Percentiles rank a stretch among this genome's conserved stretches.
Conservation (phyloP, 73 alveolate species). For the Paramecium sexaurelia region DNA sequence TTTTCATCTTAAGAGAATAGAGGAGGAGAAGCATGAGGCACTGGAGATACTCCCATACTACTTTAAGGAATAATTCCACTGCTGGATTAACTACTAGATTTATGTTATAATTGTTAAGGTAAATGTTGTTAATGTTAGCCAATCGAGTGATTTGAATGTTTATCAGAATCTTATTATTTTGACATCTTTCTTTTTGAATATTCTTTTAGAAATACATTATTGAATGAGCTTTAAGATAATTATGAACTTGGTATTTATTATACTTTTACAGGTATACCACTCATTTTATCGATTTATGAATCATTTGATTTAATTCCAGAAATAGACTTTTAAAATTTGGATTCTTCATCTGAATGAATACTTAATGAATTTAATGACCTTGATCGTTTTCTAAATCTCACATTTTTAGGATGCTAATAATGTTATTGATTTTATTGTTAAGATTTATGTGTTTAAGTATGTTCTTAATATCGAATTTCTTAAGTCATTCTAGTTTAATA, state of each 20-base stretch:
- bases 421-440: neutral
- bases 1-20: neutral
- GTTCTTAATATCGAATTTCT: slow-evolving; percentile 13
- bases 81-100: neutral
- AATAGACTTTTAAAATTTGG: slow-evolving; percentile 38
- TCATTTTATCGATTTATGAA: neutral
- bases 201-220: slow-evolving; percentile 7
- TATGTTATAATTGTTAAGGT: neutral
- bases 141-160: slow-evolving; percentile 2
- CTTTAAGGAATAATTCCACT: slow-evolving; percentile 21
- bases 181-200: slow-evolving; percentile 14
- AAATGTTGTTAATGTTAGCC: neutral
- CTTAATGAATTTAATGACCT: slow-evolving; percentile 14
- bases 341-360: neutral
- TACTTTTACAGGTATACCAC: slow-evolving; percentile 10
- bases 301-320: slow-evolving; percentile 33
- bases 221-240: slow-evolving; percentile 54
- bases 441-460: neutral
- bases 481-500: neutral
- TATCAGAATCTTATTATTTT: slow-evolving; percentile 52
- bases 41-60: neutral
- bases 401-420: neutral
- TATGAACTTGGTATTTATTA: slow-evolving; percentile 24
- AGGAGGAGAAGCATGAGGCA: neutral
- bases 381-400: slow-evolving; percentile 15